Evolutionary conservation across 2,329 filamentous ascomycete genomes (phyloP).

Genomic region (Fusarium fujikuroi): DNA sequence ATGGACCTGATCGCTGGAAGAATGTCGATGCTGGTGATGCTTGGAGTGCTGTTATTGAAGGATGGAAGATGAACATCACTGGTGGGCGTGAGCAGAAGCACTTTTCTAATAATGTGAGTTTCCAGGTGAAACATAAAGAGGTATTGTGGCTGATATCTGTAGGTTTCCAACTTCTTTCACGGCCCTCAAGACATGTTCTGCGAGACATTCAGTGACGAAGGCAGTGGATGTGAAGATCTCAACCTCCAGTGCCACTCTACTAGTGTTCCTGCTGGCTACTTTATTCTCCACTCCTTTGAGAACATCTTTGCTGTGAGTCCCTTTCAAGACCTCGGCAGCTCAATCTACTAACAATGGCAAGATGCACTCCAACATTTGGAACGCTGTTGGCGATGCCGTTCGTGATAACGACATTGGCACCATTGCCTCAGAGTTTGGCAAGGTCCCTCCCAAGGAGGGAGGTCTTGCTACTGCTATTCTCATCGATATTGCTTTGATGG

Average conservation of each 20-base stretch:
- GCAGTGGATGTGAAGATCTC: constrained; percentile 10
- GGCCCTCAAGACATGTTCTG: constrained; percentile 28
- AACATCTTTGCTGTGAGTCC: constrained; percentile 8
- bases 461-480: constrained; percentile 10
- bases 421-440: constrained; percentile 21
- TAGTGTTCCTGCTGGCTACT: constrained; percentile 17
- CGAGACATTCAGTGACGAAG: constrained; percentile 17
- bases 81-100: constrained; percentile 5
- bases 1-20: constrained; percentile 18
- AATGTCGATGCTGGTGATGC: constrained; percentile 13
- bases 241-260: constrained; percentile 15
- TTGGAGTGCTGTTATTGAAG: constrained; percentile 13
- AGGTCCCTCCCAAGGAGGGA: constrained; percentile 10
- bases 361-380: constrained; percentile 32
- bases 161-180: constrained; percentile 28
- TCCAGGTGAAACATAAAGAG: fast-evolving
- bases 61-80: constrained; percentile 14
- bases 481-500: constrained; percentile 21
- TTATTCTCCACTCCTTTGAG: constrained; percentile 21
- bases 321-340: not conserved
- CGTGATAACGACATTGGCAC: constrained; percentile 16
- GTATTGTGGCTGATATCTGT: fast-evolving
- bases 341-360: not conserved
- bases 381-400: constrained; percentile 21
- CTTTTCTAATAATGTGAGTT: constrained; percentile 20